Base-by-base conservation (phyloP, 352 stramenopile genomes). In the Globisporangium camurandrum region DNA sequence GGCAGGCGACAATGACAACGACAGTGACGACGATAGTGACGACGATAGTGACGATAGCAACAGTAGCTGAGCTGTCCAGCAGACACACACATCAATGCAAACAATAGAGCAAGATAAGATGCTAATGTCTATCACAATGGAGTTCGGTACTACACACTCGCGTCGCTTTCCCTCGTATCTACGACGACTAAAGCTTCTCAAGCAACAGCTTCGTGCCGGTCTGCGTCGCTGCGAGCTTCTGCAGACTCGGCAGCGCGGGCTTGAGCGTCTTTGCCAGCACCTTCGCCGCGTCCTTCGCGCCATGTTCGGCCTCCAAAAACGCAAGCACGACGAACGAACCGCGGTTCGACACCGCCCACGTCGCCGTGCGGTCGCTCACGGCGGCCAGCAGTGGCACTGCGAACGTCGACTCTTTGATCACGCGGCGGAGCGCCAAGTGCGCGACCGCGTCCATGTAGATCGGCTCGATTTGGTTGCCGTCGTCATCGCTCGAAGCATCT, bases 161-260 rank as follows among this genome's bases (percentile, higher is more conserved):
- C 30, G 30, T 12, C 14, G 30, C 30, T 60, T 40, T 47, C 37
- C n/a, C n/a, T n/a, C n/a, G 46, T 49, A 42, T 33, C 46, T 43
- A 45, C n/a, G 38, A 20, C 53, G 80, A 80, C 67, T 81, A 58
- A 46, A 93, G 78, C 59, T 91, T 91, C 57, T 88, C 79, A 49
- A 90, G 62, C 59, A 93, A 69, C 71, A 93, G 69, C 62, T 84
- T 88, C 48, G 78, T 91, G 49, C 83, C 83, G 46, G 71, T 82
- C 64, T 90, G 78, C 54, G 56, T 34, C 36, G 70, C 67, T 11
- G 59, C 53, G 27, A 86, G 70, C 57, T 84, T 83, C 57, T 74
- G 76, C 38, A 90, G 58, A 49, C 76, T 71, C 49, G 54, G 26
- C 56, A 79, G 74, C 22, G 66, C 57, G 27, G 70, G 41, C 56